These are phyloP conservation scores for Cicer bijugum DNA, from an alignment of 306 rosid genomes.

Conservation along the genomic window DNA sequence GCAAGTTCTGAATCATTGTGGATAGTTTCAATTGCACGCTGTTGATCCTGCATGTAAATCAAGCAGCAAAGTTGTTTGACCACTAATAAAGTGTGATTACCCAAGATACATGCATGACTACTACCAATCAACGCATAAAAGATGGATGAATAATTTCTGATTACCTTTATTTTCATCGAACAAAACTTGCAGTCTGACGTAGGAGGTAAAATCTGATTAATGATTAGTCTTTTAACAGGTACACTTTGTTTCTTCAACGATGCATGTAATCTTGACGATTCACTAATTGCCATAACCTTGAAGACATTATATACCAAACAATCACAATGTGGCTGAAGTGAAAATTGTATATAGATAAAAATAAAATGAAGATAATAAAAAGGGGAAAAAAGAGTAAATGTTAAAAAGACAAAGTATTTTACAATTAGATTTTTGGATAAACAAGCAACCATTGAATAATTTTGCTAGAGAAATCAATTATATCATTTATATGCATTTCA, in stretches of 20 bases:
- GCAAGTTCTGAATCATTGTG: constrained; percentile 62
- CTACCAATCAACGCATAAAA: constrained; percentile 8
- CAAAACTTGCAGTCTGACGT: constrained; percentile 87
- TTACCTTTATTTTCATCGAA: constrained; percentile 76
- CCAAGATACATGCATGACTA: background rate
- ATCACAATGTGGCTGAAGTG: constrained; percentile 39
- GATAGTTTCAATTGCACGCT: constrained; percentile 72
- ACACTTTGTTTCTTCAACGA: constrained; percentile 78
- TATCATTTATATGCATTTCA: constrained; percentile 1
- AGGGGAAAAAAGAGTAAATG: background rate
- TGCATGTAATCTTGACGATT: constrained; percentile 82
- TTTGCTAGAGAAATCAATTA: constrained; percentile 12
- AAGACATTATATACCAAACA: constrained; percentile 16
- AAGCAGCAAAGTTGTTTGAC: constrained; percentile 2
- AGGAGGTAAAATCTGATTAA: constrained; percentile 80
- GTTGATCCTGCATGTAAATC: constrained; percentile 65
- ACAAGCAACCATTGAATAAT: constrained; percentile 13
- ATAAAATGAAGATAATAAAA: background rate
- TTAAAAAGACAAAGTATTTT: constrained; percentile 4
- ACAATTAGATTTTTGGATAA: background rate
- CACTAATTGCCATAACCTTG: constrained; percentile 85
- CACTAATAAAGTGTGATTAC: constrained; percentile 17
- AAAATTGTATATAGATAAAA: constrained; percentile 30
- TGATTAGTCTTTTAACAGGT: constrained; percentile 72
- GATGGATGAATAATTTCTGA: constrained; percentile 28